Evolutionary conservation across 768 basidiomycete species (phyloP).

Genomic region (Boletus pseudo-olivaceus): DNA sequence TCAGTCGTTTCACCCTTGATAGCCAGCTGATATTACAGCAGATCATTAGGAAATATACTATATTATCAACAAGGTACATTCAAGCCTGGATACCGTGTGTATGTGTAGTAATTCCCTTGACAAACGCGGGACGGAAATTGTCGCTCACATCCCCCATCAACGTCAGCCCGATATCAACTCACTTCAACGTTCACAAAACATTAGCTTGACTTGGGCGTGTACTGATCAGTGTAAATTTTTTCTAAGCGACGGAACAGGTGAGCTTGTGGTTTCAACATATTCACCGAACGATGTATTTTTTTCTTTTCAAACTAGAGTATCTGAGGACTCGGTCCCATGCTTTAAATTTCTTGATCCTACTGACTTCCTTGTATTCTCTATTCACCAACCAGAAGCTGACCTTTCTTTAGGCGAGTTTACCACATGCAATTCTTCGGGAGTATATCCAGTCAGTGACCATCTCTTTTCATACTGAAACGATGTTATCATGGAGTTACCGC

Average conservation of each 20-base stretch:
- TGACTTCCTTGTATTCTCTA: not conserved
- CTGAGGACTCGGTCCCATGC: conserved; percentile 9
- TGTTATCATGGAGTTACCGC: conserved; percentile 18
- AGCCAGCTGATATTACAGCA: too few relatives aligned
- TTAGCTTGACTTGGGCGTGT: too few relatives aligned
- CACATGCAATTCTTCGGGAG: not conserved
- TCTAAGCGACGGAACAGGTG: not conserved
- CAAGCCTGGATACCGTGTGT: too few relatives aligned
- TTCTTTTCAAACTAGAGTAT: conserved; percentile 7
- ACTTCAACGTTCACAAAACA: too few relatives aligned
- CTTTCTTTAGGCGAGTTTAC: not conserved
- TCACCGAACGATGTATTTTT: not conserved
- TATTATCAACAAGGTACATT: too few relatives aligned
- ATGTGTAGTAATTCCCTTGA: too few relatives aligned
- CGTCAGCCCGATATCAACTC: too few relatives aligned
- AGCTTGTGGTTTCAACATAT: not conserved
- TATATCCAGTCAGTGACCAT: not conserved
- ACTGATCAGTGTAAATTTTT: too few relatives aligned
- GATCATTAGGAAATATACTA: too few relatives aligned
- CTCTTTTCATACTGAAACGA: conserved; percentile 1
- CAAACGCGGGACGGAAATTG: too few relatives aligned
- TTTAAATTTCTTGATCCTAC: not conserved
- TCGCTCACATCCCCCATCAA: too few relatives aligned
- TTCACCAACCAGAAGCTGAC: not conserved
- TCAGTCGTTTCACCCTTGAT: too few relatives aligned